These are phyloP conservation scores for Mortierella antarctica DNA, from an alignment of 192 early-diverging fungal genomes.

Conservation along the genomic window DNA sequence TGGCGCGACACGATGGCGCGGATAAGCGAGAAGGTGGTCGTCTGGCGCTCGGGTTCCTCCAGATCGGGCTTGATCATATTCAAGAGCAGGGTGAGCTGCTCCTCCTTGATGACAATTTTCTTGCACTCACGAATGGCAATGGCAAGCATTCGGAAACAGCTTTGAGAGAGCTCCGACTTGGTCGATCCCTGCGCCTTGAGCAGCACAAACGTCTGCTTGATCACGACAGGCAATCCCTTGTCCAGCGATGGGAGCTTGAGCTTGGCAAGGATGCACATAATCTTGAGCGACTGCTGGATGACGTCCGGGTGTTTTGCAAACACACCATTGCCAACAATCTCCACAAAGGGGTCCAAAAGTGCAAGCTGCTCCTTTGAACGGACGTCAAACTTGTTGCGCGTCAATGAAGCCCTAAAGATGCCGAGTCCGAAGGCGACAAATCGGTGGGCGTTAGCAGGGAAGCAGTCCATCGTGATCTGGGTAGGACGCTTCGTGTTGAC, in stretches of 20 bases:
- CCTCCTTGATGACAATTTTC: constrained; percentile 72
- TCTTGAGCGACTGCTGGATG: constrained; percentile 73
- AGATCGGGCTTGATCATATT: constrained; percentile 87
- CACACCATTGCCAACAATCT: constrained; percentile 80
- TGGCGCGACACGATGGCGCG: constrained; percentile 88
- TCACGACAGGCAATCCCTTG: constrained; percentile 72
- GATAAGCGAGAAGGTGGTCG: constrained; percentile 87
- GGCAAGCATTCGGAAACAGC: constrained; percentile 84
- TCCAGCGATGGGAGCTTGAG: constrained; percentile 78
- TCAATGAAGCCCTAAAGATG: constrained; percentile 80
- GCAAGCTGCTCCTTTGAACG: constrained; percentile 67
- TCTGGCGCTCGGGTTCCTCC: constrained; percentile 87
- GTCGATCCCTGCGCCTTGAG: constrained; percentile 72
- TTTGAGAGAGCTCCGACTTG: constrained; percentile 77
- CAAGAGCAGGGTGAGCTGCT: constrained; percentile 83
- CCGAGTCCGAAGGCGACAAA: constrained; percentile 95
- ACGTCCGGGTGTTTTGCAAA: constrained; percentile 86
- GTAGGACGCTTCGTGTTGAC: constrained; percentile 80
- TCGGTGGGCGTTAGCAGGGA: constrained; percentile 85
- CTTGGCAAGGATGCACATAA: constrained; percentile 77
- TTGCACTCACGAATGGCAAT: constrained; percentile 83
- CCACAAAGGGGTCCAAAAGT: constrained; percentile 85
- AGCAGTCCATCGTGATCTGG: constrained; percentile 72
- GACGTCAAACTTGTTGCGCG: constrained; percentile 67
- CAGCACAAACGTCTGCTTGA: constrained; percentile 84